Percentiles rank a stretch among this genome's conserved stretches.
Evolutionary conservation across 208 protist species (phyloP).

Genomic region (Trypanosoma theileri): DNA sequence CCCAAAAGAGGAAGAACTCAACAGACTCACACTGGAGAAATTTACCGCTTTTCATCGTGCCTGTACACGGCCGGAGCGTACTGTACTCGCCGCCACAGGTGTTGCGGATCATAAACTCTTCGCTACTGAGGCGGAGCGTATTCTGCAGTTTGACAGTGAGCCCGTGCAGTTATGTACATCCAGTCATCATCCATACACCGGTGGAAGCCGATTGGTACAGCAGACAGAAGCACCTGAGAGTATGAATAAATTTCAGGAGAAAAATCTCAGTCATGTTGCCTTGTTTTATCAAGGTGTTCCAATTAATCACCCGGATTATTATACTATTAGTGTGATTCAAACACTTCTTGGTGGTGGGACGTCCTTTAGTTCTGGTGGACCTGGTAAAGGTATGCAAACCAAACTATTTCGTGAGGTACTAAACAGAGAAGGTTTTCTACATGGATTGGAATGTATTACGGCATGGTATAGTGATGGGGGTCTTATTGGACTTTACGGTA

Average conservation of each 20-base stretch:
- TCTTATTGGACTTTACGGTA: conserved; percentile 87
- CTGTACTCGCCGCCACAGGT: conserved; percentile 80
- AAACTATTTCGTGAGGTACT: conserved; percentile 91
- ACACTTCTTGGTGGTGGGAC: conserved; percentile 87
- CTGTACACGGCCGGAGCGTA: conserved; percentile 67
- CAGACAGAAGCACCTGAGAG: conserved; percentile 86
- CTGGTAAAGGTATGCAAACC: conserved; percentile 93
- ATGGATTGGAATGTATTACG: conserved; percentile 89
- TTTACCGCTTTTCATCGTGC: conserved; percentile 66
- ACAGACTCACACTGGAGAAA: conserved; percentile 58
- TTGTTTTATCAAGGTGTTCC: conserved; percentile 87
- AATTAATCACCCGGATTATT: conserved; percentile 83
- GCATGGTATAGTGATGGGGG: conserved; percentile 91
- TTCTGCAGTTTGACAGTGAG: conserved; percentile 50
- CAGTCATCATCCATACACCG: conserved; percentile 61
- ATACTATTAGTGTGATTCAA: conserved; percentile 88
- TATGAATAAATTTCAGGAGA: conserved; percentile 91
- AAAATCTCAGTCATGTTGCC: conserved; percentile 86
- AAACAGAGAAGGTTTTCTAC: conserved; percentile 64
- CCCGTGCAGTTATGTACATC: conserved; percentile 5
- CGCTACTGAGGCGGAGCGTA: conserved; percentile 57
- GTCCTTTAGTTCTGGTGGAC: conserved; percentile 89
- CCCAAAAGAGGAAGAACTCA: conserved; percentile 52
- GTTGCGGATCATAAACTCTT: conserved; percentile 75
- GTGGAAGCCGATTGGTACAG: conserved; percentile 66